phyloP scores from a whole-genome alignment of 163 green algal genomes.

The Scenedesmus sp. region DNA sequence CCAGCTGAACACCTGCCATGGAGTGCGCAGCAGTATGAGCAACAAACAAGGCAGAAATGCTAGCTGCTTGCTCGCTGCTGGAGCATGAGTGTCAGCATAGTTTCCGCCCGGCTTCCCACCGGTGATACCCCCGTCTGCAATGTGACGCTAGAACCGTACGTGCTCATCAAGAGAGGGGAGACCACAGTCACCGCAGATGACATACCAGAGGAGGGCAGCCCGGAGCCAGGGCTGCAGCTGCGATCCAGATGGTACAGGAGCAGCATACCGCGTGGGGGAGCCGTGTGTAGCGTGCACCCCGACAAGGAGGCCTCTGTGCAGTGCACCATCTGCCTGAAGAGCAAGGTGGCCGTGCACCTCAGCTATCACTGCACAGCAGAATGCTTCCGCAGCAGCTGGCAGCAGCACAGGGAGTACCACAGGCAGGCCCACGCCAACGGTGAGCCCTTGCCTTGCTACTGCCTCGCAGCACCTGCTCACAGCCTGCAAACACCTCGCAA shows the following conservation, averaged over 20 bases:
- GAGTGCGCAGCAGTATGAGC: slow-evolving; percentile 8
- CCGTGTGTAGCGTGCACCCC: slow-evolving; percentile 92
- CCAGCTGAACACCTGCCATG: neutral
- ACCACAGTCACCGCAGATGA: slow-evolving; percentile 84
- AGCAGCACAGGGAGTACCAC: slow-evolving; percentile 91
- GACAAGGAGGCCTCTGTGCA: slow-evolving; percentile 91
- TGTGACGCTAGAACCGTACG: slow-evolving; percentile 92
- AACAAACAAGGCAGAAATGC: neutral
- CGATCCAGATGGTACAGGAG: slow-evolving; percentile 90
- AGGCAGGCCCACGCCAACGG: slow-evolving; percentile 64
- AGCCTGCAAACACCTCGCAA: neutral
- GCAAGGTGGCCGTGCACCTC: slow-evolving; percentile 80
- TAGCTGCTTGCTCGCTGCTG: slow-evolving; percentile 15
- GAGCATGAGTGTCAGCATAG: slow-evolving; percentile 41
- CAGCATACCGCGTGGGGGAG: slow-evolving; percentile 61
- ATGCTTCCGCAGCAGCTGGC: slow-evolving; percentile 91
- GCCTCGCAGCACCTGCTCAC: neutral
- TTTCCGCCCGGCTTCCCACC: slow-evolving; percentile 68
- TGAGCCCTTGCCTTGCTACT: neutral
- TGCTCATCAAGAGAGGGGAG: slow-evolving; percentile 82
- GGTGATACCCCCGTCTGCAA: slow-evolving; percentile 85
- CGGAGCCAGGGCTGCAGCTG: slow-evolving; percentile 72
- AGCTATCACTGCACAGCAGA: slow-evolving; percentile 94
- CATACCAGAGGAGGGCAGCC: slow-evolving; percentile 78
- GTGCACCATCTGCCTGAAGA: slow-evolving; percentile 92